Percentiles rank a stretch among this genome's conserved stretches.
Conservation (phyloP, 148 eudicot species). For the Vaccinium vitisidaea region DNA sequence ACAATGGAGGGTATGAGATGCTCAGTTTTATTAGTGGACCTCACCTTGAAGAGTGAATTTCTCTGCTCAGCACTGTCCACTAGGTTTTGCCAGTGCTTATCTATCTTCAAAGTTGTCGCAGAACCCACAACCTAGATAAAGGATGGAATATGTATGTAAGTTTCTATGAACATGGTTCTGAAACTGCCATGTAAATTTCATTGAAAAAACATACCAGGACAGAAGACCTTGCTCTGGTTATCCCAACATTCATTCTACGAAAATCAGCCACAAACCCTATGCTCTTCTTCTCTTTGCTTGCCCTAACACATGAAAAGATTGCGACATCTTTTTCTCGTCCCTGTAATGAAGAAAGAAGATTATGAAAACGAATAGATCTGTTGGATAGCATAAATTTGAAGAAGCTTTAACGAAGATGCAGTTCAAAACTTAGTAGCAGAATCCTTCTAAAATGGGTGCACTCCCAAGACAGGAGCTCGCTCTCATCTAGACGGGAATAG, state of each 20-base stretch:
- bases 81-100: conserved; percentile 79
- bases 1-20: not conserved
- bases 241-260: conserved; percentile 96
- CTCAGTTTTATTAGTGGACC: not conserved
- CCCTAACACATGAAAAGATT: conserved; percentile 92
- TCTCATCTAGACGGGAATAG: no score
- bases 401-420: not conserved
- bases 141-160: not conserved
- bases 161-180: not conserved
- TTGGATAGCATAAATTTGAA: not conserved
- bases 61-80: conserved; percentile 70
- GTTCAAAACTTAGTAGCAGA: not conserved
- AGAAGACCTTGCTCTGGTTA: conserved; percentile 91
- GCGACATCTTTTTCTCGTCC: conserved; percentile 99
- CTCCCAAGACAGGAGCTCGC: no score
- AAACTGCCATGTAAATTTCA: not conserved
- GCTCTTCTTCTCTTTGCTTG: conserved; percentile 62
- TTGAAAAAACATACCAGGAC: conserved; percentile 58
- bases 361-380: not conserved
- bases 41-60: conserved; percentile 61
- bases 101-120: conserved; percentile 72
- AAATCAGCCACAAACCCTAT: conserved; percentile 86
- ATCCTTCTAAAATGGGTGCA: no score
- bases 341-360: conserved; percentile 32
- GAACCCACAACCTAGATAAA: conserved; percentile 80